Conservation (phyloP, 140 eudicot genomes). For the Flaveria floridana region DNA sequence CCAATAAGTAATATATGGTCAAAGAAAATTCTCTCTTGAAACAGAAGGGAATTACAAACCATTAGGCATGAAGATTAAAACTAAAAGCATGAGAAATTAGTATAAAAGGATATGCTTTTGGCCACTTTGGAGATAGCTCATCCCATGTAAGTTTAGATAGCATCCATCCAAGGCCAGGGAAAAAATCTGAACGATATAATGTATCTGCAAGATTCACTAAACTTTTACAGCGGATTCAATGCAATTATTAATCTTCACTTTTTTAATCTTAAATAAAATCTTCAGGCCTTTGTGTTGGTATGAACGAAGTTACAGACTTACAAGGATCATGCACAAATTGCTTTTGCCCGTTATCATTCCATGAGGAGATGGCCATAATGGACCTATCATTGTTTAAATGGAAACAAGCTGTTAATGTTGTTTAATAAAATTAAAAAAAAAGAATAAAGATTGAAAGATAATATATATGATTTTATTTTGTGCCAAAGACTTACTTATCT, state of each 20-base stretch:
- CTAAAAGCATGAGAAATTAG: conserved; percentile 27
- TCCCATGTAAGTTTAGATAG: conserved; percentile 78
- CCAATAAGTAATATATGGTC: conserved; percentile 89
- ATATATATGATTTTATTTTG: conserved; percentile 15
- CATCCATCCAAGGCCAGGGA: conserved; percentile 99
- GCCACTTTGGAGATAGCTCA: conserved; percentile 98
- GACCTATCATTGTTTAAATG: conserved; percentile 49
- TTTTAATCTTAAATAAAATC: background rate
- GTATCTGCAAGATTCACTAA: conserved; percentile 55
- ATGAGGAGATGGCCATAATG: conserved; percentile 92
- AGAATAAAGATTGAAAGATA: conserved; percentile 12
- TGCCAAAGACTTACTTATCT: conserved; percentile 59
- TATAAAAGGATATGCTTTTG: conserved; percentile 92
- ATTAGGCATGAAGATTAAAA: conserved; percentile 19
- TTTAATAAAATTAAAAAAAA: background rate
- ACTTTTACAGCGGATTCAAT: background rate
- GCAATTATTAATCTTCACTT: background rate
- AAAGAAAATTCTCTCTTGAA: conserved; percentile 41
- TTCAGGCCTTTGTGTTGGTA: background rate
- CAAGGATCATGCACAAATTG: conserved; percentile 98
- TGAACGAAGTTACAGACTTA: conserved; percentile 40
- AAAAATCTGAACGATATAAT: conserved; percentile 92
- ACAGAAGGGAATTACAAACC: background rate
- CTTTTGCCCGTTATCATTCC: conserved; percentile 97
- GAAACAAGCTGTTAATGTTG: background rate